Conservation (phyloP, 257 asterid genomes). For the Jacaranda copaia region DNA sequence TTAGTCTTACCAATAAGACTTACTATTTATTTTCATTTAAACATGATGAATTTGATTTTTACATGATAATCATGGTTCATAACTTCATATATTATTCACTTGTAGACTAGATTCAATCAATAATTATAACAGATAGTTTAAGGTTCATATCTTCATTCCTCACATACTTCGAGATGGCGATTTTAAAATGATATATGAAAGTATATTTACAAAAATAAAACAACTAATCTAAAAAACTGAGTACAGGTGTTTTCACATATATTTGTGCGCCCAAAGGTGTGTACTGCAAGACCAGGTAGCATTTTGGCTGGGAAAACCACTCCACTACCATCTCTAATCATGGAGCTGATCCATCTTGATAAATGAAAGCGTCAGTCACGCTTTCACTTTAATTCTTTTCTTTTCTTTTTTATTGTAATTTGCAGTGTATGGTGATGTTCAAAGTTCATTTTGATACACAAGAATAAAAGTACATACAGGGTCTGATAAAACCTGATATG, state of each 20-base stretch:
- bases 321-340: constrained; percentile 18
- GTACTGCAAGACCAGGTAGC: not conserved
- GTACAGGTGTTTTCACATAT: not conserved
- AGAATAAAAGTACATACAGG: not conserved
- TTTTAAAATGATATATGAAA: constrained; percentile 4
- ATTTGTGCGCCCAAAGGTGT: not conserved
- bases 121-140: not conserved
- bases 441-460: constrained; percentile 1
- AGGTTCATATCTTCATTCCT: not conserved
- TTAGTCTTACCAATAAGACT: constrained; percentile 17
- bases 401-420: constrained; percentile 20
- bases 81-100: constrained; percentile 9
- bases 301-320: not conserved
- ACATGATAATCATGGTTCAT: constrained; percentile 9
- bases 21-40: not conserved
- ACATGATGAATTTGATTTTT: not conserved
- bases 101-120: constrained; percentile 17
- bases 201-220: constrained; percentile 16
- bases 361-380: constrained; percentile 9
- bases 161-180: not conserved
- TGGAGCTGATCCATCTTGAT: constrained; percentile 31
- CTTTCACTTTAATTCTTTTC: not conserved
- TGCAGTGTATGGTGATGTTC: not conserved
- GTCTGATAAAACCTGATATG: not conserved
- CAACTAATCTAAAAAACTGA: not conserved